phyloP scores from a whole-genome alignment of 2,329 filamentous ascomycete species.

The Phymatotrichopsis omnivora region DNA sequence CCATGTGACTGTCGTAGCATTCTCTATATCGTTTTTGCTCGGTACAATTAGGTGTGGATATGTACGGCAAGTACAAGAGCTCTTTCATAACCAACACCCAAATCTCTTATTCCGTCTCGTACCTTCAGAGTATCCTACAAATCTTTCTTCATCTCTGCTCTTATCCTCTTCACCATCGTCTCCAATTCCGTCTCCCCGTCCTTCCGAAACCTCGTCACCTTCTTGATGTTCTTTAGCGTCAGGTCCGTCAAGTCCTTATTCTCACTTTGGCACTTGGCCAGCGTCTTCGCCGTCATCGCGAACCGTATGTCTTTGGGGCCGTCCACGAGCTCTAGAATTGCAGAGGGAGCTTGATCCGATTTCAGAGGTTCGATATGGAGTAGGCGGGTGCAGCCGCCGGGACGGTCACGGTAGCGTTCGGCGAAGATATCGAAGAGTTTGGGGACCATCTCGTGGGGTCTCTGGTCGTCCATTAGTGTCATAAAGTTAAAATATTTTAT shows the following conservation, averaged over 20 bases:
- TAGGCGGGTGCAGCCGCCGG: conserved; percentile 90
- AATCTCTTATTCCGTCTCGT: too few species aligned
- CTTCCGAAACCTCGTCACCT: conserved; percentile 67
- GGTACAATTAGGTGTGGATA: too few species aligned
- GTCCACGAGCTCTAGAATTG: conserved; percentile 91
- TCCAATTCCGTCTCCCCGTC: conserved; percentile 60
- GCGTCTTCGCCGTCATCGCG: conserved; percentile 77
- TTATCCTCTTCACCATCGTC: conserved; percentile 42
- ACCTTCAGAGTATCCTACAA: too few species aligned
- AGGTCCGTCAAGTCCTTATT: conserved; percentile 55
- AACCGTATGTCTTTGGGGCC: conserved; percentile 90
- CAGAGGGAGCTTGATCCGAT: conserved; percentile 75
- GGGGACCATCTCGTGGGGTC: conserved; percentile 58
- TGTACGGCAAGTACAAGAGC: too few species aligned
- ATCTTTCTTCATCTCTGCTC: too few species aligned
- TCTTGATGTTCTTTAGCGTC: conserved; percentile 67
- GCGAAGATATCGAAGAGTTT: conserved; percentile 82
- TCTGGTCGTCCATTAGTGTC: conserved; percentile 40
- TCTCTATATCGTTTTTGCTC: too few species aligned
- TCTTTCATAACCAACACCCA: too few species aligned
- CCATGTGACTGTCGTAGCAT: too few species aligned
- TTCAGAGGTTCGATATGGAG: conserved; percentile 83
- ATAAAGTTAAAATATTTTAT: not conserved
- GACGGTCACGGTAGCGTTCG: conserved; percentile 64
- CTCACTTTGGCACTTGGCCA: conserved; percentile 53